A percentile compares a stretch with the other conserved stretches of the same genome.
Evolutionary conservation across 2,329 filamentous ascomycete species (phyloP).

Genomic region (Aspergillus neoniger): DNA sequence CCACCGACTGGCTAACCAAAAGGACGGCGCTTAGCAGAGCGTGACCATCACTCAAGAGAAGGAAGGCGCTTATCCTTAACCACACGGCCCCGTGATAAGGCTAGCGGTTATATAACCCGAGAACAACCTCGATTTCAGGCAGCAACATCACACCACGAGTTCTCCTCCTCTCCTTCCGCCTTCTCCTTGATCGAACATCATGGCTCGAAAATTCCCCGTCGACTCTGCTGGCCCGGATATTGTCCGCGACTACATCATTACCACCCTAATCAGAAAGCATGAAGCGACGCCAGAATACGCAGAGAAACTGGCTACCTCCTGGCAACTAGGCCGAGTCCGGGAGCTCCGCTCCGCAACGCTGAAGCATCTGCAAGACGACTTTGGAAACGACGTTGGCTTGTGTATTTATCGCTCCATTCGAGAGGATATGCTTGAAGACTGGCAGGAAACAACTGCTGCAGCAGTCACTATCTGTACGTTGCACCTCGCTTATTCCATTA

Average conservation of each 20-base stretch:
- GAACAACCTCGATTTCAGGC: too few relatives aligned
- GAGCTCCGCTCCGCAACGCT: constrained; percentile 4
- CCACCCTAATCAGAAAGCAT: not conserved
- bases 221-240: not conserved
- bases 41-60: too few relatives aligned
- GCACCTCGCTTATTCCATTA: too few relatives aligned
- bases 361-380: constrained; percentile 2
- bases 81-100: too few relatives aligned
- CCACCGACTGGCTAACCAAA: too few relatives aligned
- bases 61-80: too few relatives aligned
- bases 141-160: too few relatives aligned
- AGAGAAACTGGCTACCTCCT: not conserved
- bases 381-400: constrained; percentile 7
- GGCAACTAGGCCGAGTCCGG: constrained; percentile 1
- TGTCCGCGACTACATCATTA: constrained; percentile 1
- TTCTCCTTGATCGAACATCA: not conserved
- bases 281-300: not conserved
- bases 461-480: not conserved
- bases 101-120: too few relatives aligned
- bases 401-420: not conserved
- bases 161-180: too few relatives aligned
- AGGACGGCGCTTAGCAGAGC: too few relatives aligned
- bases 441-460: not conserved
- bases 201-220: not conserved
- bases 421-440: not conserved